Conservation (phyloP, 179 eudicot genomes). For the Pouteria campechiana region DNA sequence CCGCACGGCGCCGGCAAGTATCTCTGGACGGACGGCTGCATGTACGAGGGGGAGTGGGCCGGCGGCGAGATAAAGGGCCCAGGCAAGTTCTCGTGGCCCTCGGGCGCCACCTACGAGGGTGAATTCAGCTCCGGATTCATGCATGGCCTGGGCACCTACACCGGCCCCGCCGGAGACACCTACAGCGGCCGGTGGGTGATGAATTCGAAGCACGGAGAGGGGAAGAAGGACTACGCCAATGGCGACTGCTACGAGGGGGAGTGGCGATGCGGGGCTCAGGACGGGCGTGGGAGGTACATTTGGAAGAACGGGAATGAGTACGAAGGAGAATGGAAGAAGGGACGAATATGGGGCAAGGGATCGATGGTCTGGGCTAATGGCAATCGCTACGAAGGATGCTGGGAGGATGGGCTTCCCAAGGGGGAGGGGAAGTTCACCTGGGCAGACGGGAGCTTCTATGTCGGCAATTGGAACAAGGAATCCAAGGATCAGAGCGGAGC, state of each 20-base stretch:
- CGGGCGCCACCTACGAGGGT: constrained; percentile 91
- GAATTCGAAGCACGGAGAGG: constrained; percentile 69
- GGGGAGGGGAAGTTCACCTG: constrained; percentile 68
- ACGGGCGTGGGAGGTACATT: constrained; percentile 70
- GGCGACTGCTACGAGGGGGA: constrained; percentile 82
- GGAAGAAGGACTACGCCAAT: constrained; percentile 35
- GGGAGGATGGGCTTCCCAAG: constrained; percentile 67
- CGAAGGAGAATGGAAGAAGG: constrained; percentile 59
- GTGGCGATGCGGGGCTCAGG: constrained; percentile 54
- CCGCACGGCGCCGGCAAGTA: constrained; percentile 77
- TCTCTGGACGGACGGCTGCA: constrained; percentile 86
- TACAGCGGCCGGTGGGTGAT: constrained; percentile 64
- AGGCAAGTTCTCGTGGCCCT: constrained; percentile 83
- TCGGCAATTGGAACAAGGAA: constrained; percentile 74
- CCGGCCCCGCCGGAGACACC: constrained; percentile 40
- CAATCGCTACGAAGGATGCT: constrained; percentile 63
- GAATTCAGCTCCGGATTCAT: constrained; percentile 64
- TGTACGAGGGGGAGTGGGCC: constrained; percentile 82
- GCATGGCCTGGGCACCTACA: constrained; percentile 82
- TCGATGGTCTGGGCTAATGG: constrained; percentile 60
- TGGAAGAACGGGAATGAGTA: constrained; percentile 67
- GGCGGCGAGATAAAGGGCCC: constrained; percentile 57
- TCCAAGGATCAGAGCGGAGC: constrained; percentile 51
- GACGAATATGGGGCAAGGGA: constrained; percentile 59
- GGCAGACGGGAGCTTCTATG: constrained; percentile 68